Percentiles rank a stretch among this genome's conserved stretches.
Evolutionary conservation across 1,139 yeast species (phyloP).

Genomic region (Candida smagusa): DNA sequence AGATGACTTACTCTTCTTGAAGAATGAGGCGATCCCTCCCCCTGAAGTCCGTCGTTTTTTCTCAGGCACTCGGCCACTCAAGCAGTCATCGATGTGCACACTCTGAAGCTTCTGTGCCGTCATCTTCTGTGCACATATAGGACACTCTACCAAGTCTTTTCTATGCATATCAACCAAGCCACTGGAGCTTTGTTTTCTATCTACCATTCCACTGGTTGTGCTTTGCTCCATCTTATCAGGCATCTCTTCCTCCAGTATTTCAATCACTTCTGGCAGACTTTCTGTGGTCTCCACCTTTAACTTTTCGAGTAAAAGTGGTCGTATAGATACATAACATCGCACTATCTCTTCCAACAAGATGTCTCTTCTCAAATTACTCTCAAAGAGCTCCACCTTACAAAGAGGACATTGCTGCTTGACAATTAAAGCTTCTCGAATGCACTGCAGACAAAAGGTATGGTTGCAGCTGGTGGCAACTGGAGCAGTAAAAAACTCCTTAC

Average conservation of each 20-base stretch:
- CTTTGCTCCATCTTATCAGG: no score
- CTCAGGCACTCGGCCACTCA: constrained; percentile 26
- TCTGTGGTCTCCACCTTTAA: background rate
- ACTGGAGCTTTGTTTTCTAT: no score
- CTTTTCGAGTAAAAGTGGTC: constrained; percentile 26
- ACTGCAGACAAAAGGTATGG: constrained; percentile 88
- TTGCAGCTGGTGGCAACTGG: constrained; percentile 87
- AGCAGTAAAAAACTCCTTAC: constrained; percentile 78
- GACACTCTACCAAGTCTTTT: constrained; percentile 52
- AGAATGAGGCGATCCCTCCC: constrained; percentile 33
- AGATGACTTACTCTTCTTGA: constrained; percentile 17
- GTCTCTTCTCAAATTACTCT: constrained; percentile 67
- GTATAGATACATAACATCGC: constrained; percentile 46
- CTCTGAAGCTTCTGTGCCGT: constrained; percentile 58
- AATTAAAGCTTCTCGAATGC: constrained; percentile 72
- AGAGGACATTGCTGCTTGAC: constrained; percentile 69
- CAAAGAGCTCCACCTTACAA: constrained; percentile 70
- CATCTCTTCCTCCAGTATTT: constrained; percentile 12
- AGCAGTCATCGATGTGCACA: constrained; percentile 69
- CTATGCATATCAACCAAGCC: no score
- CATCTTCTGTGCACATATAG: constrained; percentile 61
- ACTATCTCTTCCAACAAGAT: constrained; percentile 72
- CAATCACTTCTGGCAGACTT: constrained; percentile 16
- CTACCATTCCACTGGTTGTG: constrained; percentile 5
- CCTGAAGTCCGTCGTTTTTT: constrained; percentile 1